Percentiles rank a stretch among this genome's conserved stretches.
Evolutionary conservation across 306 rosid genomes (phyloP).

Genomic region (Luffa acutangula): DNA sequence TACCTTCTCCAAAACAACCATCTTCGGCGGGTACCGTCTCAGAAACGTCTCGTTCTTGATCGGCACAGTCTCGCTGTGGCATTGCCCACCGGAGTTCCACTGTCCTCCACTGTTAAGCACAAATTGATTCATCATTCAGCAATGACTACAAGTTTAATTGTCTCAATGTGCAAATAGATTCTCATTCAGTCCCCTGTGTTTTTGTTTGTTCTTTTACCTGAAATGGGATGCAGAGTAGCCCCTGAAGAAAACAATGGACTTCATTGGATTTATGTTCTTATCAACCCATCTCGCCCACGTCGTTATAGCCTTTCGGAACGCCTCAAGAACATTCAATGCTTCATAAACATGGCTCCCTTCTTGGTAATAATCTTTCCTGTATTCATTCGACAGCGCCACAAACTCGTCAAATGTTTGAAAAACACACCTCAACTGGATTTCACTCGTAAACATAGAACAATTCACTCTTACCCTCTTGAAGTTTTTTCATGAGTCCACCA

Average conservation of each 20-base stretch:
- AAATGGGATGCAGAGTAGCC: slow-evolving; percentile 95
- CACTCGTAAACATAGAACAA: background rate
- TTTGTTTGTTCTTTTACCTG: slow-evolving; percentile 37
- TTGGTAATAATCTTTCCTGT: slow-evolving; percentile 91
- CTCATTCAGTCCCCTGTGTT: background rate
- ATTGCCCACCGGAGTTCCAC: slow-evolving; percentile 94
- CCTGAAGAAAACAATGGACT: slow-evolving; percentile 66
- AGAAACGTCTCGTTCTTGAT: slow-evolving; percentile 63
- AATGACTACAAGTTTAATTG: background rate
- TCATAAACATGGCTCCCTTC: slow-evolving; percentile 87
- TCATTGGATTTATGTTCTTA: slow-evolving; percentile 48
- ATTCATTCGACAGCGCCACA: background rate
- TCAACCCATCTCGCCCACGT: slow-evolving; percentile 97
- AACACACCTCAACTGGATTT: background rate
- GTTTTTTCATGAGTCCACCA: slow-evolving; percentile 99
- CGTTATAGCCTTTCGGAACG: slow-evolving; percentile 81
- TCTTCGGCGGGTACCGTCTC: slow-evolving; percentile 56
- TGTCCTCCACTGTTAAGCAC: slow-evolving; percentile 74
- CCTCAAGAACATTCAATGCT: slow-evolving; percentile 78
- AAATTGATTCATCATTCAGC: background rate
- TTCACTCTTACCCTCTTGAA: slow-evolving; percentile 50
- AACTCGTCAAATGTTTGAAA: background rate
- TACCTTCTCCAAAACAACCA: slow-evolving; percentile 65
- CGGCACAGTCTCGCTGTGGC: slow-evolving; percentile 65
- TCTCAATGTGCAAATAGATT: background rate